Evolutionary conservation across 2,329 filamentous ascomycete species (phyloP).

Genomic region (Cladosporium sp.): DNA sequence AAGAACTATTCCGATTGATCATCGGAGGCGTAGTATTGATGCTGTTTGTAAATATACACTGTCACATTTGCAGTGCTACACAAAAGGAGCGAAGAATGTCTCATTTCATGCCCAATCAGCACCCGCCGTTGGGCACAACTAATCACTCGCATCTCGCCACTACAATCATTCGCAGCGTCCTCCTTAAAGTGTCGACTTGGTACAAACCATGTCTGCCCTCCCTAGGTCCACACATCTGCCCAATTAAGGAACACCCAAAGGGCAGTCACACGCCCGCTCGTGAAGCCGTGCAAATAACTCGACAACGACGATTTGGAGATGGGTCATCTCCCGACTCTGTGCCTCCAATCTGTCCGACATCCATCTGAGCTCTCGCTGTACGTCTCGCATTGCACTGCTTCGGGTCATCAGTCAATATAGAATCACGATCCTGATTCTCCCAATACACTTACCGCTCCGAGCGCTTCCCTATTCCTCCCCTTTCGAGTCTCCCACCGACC

Average conservation of each 20-base stretch:
- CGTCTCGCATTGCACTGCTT: not conserved
- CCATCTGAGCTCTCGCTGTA: not conserved
- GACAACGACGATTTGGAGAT: conserved; percentile 1
- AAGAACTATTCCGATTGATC: not conserved
- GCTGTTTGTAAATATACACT: not conserved
- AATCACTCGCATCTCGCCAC: not conserved
- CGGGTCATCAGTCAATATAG: not conserved
- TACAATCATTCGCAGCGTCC: not conserved
- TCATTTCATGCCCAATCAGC: not conserved
- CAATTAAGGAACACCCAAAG: not conserved
- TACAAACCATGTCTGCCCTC: not conserved
- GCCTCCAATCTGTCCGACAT: conserved; percentile 1
- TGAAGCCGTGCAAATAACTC: not conserved
- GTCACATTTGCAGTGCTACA: not conserved
- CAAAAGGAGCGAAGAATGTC: not conserved
- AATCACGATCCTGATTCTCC: not conserved
- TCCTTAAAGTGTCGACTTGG: not conserved
- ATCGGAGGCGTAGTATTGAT: not conserved
- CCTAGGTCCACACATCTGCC: not conserved
- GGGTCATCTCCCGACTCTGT: not conserved
- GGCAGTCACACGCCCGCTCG: not conserved
- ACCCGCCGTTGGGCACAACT: not conserved
- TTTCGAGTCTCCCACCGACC: not conserved
- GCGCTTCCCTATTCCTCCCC: not conserved
- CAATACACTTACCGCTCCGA: not conserved